phyloP scores from a whole-genome alignment of 192 early-diverging fungal genomes.

The Backusella liffmaniae region DNA sequence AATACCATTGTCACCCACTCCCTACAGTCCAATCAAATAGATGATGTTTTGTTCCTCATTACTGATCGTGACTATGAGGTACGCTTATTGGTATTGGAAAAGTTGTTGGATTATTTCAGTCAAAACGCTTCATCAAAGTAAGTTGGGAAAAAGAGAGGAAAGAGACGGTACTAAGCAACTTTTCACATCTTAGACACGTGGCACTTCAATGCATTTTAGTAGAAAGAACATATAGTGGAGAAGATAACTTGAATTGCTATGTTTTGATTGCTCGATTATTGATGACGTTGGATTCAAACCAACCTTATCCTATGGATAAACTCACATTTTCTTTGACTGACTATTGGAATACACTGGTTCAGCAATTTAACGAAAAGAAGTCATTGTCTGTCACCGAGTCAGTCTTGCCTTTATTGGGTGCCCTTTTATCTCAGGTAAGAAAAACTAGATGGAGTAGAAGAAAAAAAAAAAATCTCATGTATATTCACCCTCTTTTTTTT shows the following conservation, averaged over 20 bases:
- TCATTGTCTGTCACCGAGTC: constrained; percentile 53
- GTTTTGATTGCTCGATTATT: constrained; percentile 46
- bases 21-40: constrained; percentile 14
- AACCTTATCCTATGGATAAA: constrained; percentile 10
- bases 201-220: constrained; percentile 38
- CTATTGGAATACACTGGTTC: constrained; percentile 39
- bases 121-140: constrained; percentile 13
- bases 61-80: constrained; percentile 65
- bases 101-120: constrained; percentile 30
- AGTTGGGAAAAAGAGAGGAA: background rate
- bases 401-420: constrained; percentile 54
- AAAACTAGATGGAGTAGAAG: no score
- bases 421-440: constrained; percentile 52
- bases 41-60: constrained; percentile 41
- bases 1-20: constrained; percentile 29
- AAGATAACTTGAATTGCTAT: constrained; percentile 46
- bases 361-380: constrained; percentile 43
- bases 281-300: constrained; percentile 27
- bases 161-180: background rate
- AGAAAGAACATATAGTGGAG: constrained; percentile 39
- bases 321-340: constrained; percentile 41
- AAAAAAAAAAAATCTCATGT: no score
- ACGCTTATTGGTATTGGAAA: constrained; percentile 50
- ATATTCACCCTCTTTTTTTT: no score
- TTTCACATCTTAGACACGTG: background rate